Evolutionary conservation across 495 filamentous ascomycete genomes (phyloP), one percentile per base, ranked within the genome.

Genomic region (Chlorociboria aeruginascens): DNA sequence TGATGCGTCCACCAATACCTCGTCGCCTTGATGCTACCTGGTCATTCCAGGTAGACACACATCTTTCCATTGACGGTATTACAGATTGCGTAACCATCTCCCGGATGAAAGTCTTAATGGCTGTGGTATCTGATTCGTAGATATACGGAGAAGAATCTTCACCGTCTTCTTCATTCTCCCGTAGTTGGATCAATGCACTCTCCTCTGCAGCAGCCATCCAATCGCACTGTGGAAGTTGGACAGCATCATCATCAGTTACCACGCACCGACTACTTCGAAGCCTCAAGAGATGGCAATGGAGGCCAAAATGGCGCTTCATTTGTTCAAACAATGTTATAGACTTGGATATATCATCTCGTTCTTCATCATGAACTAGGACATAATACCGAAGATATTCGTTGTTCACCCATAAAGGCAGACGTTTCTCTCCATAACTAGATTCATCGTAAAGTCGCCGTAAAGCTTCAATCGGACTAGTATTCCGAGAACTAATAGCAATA

Each of bases 291-390:
- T 97, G 92, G 61, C 92, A 98, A 62, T 97, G 89, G 16, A 98
- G 68, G 3, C 92, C 92, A 55, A 97, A 90, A 62, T 95, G 87
- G 25, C 89, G 77, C 65, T 97, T 97, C 92, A 98, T 98, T 61
- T 94, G 85, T 52, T 97, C 90, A 59, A 92, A 98, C 17, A 96
- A 70, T 37, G 74, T 76, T 60, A 85, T 93, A 31, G 82, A 93
- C 62, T 88, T 89, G 10, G 78, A 73, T 43, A 96, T 92, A 58
- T 97, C 89, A 57, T 94, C 89, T 36, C 74, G 76, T 52, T 97
- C 93, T 61, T 98, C 92, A 55, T 98, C 92, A 55, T 98, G 93
- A n/a, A 98, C 79, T 17, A 98, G 71, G 12, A 98, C 84, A 64
- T 98, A 97, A 60, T 98, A 98, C 46, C 92, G 75, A 44, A 98